Evolutionary conservation across 2,329 filamentous ascomycete species (phyloP), one percentile per base, ranked within the genome.

Genomic region (Botrytis fragariae): DNA sequence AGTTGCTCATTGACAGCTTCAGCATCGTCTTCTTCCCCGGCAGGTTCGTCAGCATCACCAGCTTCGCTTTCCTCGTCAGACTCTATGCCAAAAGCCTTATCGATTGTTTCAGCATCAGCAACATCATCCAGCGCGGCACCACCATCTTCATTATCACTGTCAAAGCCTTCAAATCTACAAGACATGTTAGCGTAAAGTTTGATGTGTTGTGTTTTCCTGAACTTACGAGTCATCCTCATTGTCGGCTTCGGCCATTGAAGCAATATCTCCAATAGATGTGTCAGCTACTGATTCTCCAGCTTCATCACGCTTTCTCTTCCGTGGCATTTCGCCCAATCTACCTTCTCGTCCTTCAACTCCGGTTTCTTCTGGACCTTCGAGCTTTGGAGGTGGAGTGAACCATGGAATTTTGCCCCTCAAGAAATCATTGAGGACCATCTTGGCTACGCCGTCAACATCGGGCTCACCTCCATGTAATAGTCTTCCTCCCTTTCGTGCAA

Each of bases 351-450:
- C 93, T 75, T 91, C 89, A n/a, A 91, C 83, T 35, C 78, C 77
- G 45, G 84, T 83, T 22, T 84, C 85, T 45, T 88, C 87, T 10
- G 85, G 85, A 16, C 84, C 85, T 65, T 88, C 88, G 5, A 83
- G 80, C 22, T 86, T 83, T 2, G 95, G 94, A 16, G 94, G 91
- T 14, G 94, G 90, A 0, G 93, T 96, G 80, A 94, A 99, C 96
- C 97, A 99, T 1, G 96, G 96, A 39, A 98, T 93, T 83, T 95
- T 98, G 73, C 96, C 96, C 76, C 96, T 86, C 80, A 98, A 89
- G 81, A 98, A 99, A 81, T 99, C 96, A 79, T 97, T 98, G 74
- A 99, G 85, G 0, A 99, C 92, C 90, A 97, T 97, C 83, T 97
- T 97, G 1, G 96, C 96, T 65, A 97, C 94, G 79, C 95, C 94